Conservation (phyloP, 23 red algal genomes). For the Cyanidium caldarium region DNA sequence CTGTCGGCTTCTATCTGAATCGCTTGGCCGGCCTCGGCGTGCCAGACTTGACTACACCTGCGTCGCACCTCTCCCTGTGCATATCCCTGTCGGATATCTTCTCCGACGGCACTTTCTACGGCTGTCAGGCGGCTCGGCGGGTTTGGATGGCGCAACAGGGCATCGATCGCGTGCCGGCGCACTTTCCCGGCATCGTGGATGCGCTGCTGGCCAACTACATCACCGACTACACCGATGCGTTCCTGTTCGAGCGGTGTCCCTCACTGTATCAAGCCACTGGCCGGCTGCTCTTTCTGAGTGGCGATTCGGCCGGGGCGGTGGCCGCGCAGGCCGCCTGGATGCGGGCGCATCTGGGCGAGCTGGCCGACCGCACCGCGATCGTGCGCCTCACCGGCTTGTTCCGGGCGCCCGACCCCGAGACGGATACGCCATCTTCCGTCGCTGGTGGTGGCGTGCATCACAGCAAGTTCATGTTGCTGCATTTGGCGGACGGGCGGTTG, state of each 20-base stretch:
- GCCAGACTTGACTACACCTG: too few relatives aligned
- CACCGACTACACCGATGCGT: background rate
- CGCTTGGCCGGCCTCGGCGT: too few relatives aligned
- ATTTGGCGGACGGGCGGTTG: slow-evolving; percentile 30
- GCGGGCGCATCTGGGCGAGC: background rate
- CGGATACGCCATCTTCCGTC: background rate
- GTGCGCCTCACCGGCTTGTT: background rate
- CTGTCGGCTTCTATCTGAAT: too few relatives aligned
- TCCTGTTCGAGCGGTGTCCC: background rate
- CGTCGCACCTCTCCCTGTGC: too few relatives aligned
- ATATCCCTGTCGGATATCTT: too few relatives aligned
- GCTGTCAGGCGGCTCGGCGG: background rate
- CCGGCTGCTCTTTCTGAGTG: background rate
- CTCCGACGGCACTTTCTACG: background rate
- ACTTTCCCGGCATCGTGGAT: background rate
- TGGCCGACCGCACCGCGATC: background rate
- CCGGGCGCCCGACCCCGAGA: background rate
- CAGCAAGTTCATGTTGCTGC: slow-evolving; percentile 50
- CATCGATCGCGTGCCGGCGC: too few relatives aligned
- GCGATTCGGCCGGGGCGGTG: background rate
- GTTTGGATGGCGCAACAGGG: too few relatives aligned
- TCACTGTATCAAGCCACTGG: background rate
- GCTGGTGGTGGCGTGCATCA: slow-evolving; percentile 41
- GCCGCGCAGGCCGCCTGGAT: background rate
- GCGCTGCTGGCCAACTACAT: slow-evolving; percentile 5